phyloP scores from a whole-genome alignment of 495 filamentous ascomycete species.

The Emericellopsis terricola region DNA sequence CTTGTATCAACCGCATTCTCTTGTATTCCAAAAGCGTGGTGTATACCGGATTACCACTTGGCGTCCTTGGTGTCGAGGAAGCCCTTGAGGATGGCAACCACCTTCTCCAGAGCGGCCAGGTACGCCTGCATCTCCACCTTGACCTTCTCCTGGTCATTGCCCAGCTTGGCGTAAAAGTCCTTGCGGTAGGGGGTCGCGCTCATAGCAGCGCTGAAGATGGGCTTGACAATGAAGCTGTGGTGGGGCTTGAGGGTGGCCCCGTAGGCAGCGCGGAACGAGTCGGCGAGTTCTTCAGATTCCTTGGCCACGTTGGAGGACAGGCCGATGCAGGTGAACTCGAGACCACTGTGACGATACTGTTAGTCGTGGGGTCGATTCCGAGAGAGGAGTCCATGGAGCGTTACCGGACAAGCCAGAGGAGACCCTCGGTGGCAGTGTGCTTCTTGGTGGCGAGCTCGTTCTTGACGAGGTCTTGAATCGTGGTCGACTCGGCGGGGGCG shows the following conservation, averaged over 20 bases:
- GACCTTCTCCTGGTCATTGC: constrained; percentile 44
- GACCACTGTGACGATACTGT: constrained; percentile 36
- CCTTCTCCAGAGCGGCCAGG: constrained; percentile 55
- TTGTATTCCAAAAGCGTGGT: background rate
- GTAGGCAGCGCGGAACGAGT: constrained; percentile 79
- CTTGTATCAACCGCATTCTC: background rate
- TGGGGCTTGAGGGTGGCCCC: constrained; percentile 70
- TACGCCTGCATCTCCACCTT: constrained; percentile 42
- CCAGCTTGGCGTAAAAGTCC: constrained; percentile 79
- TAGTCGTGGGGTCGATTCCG: constrained; percentile 2
- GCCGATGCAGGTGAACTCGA: constrained; percentile 79
- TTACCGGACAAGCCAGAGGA: constrained; percentile 84
- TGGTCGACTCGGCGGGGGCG: constrained; percentile 57
- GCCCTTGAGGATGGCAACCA: constrained; percentile 53
- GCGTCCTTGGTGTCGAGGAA: constrained; percentile 52
- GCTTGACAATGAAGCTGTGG: constrained; percentile 74
- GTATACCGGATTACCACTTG: constrained; percentile 37
- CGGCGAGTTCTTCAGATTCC: constrained; percentile 51
- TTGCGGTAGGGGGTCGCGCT: constrained; percentile 77
- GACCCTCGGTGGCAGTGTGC: constrained; percentile 69
- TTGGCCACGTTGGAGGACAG: constrained; percentile 59
- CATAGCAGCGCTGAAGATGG: constrained; percentile 84
- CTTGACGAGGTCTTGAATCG: constrained; percentile 61
- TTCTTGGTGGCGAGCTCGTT: constrained; percentile 81
- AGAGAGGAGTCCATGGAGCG: too few species aligned